Evolutionary conservation across 257 asterid species (phyloP), one percentile per base, ranked within the genome.

Genomic region (Solanum pennellii): DNA sequence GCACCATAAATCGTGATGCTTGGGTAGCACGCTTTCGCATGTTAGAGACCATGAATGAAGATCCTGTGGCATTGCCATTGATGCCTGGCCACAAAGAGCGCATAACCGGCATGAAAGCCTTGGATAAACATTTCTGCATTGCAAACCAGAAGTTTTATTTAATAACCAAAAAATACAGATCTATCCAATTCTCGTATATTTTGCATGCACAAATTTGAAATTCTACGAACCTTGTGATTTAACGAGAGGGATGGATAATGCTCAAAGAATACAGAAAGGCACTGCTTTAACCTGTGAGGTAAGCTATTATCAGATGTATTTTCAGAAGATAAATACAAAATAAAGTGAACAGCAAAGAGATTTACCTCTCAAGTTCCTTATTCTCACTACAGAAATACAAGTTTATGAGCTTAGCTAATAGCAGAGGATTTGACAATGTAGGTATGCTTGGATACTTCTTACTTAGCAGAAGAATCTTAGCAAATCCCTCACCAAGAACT

Each of bases 1-100:
- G 98, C 94, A 97, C 88, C 98, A 97, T 93, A 90, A 94, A 97
- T 9, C 92, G 98, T 71, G 99, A 95, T 84, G 98, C 99, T 92
- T 94, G 98, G 86, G 91, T 94, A 86, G 98, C 98, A 86, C 93
- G 98, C 89, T 92, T 97, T 76, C 98, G 97, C 97, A 94, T 91
- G 89, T 90, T 92, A 86, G 99, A 95, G 86, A 95, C 93, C 93
- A 91, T 88, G 73, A 88, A 20, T 35, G 86, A 68, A 88, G 98
- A 94, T 79, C 98, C 96, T 45, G 90, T 85, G 74, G 90, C 85
- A 88, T 92, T 92, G n/a, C 93, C 97, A 60, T 91, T 85, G 87
- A 94, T 89, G 75, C 99, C 98, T 89, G 99, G 98, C 99, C 99
- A 97, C 94, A 97, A 86, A 84, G 94, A 94, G 59, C 92, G 98